A percentile compares a stretch with the other conserved stretches of the same genome.
Evolutionary conservation across 176 grass and related monocot species (phyloP).

Genomic region (Carex parvula): DNA sequence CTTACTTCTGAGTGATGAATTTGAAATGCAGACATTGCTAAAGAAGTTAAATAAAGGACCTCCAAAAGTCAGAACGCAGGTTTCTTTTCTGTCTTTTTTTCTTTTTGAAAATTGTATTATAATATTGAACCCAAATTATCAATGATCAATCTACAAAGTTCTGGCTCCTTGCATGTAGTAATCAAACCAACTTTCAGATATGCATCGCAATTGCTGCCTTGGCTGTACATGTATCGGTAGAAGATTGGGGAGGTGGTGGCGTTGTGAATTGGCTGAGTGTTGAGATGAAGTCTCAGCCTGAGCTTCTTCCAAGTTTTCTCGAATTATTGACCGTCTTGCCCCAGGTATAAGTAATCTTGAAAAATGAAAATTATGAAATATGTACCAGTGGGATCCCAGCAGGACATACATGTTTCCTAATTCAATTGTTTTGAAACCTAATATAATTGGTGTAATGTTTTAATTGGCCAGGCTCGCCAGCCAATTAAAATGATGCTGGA

Average conservation of each 20-base stretch:
- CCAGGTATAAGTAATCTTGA: slow-evolving; percentile 45
- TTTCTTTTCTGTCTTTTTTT: slow-evolving; percentile 17
- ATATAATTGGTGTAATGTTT: background rate
- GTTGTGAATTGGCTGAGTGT: slow-evolving; percentile 86
- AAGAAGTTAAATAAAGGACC: slow-evolving; percentile 86
- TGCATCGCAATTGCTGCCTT: slow-evolving; percentile 95
- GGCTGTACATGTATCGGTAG: slow-evolving; percentile 87
- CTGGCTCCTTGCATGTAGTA: background rate
- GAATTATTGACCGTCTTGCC: slow-evolving; percentile 87
- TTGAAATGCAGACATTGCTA: slow-evolving; percentile 55
- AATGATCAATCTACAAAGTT: slow-evolving; percentile 15
- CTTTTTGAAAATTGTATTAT: background rate
- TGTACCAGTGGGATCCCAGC: background rate
- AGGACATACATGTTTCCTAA: slow-evolving; percentile 4
- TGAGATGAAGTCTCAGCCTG: slow-evolving; percentile 87
- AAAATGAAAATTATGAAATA: background rate
- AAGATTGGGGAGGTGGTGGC: slow-evolving; percentile 96
- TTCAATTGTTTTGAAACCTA: slow-evolving; percentile 16
- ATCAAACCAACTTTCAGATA: slow-evolving; percentile 51
- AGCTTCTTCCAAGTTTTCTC: slow-evolving; percentile 77
- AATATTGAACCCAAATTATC: slow-evolving; percentile 15
- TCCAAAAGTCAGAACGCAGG: slow-evolving; percentile 97
- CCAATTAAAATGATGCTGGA: background rate
- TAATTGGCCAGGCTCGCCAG: background rate
- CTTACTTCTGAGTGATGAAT: background rate